Base-by-base conservation (phyloP, 1,284 basidiomycete genomes). In the Melanopsichium pennsylvanicum region DNA sequence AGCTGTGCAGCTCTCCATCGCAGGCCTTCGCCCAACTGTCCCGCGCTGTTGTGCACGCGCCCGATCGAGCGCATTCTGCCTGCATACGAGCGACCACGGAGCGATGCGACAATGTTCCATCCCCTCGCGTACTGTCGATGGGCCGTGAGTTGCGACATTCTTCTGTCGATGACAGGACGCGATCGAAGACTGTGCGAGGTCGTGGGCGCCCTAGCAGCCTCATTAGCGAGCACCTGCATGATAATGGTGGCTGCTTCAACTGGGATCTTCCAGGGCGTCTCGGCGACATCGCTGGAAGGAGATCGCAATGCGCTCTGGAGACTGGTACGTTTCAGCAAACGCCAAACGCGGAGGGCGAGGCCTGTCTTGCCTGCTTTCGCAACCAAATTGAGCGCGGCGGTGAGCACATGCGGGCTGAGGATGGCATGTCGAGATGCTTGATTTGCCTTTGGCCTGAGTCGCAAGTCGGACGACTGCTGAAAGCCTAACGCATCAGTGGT, bases 311-410 rank as follows among this genome's bases (percentile, higher is more conserved):
- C 43, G 38, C 70, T 72, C 29, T 69, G 56, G 18, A 59, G 22
- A 37, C 66, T 68, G 15, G 52, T 57, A 9, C 63, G 64, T 52
- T 75, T 75, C 29, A 71, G 46, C n/a, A 73, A 41, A 31, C 55
- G 63, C 72, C 72, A 76, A n/a, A 76, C 32, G 16, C 67, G 66
- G 38, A 76, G 25, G 11, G 59, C 60, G 10, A 76, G 45, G 16
- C 55, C 57, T 2, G 60, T 56, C 36, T 66, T 63, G 21, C 72
- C 72, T 18, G 64, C 67, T 19, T 55, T 58, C 21, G 51, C 68
- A 2, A 68, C 73, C 3, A 76, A 54, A 19, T 70, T 59, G 41
- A 75, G 60, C 22, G 54, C 43, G 2, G 72, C 68, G 1, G 62
- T 67, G 41, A 70, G 29, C 11, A 76, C 60, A 16, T 64, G 64